Evolutionary conservation across 805 yeast genomes (phyloP).

Genomic region (Monosporozyma servazzii): DNA sequence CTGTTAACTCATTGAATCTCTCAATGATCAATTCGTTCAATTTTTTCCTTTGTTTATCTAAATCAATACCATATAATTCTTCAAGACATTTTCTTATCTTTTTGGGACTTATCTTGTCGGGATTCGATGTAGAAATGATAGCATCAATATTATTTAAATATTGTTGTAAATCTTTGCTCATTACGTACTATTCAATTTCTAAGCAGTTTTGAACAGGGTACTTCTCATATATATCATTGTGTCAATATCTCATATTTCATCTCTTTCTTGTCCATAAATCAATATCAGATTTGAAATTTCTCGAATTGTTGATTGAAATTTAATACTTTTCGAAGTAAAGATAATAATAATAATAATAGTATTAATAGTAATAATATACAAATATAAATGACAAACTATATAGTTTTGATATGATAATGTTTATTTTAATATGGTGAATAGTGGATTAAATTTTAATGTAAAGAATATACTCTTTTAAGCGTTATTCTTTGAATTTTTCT

Average conservation of each 20-base stretch:
- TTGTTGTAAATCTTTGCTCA: constrained; percentile 12
- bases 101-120: constrained; percentile 62
- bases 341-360: too few relatives aligned
- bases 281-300: too few relatives aligned
- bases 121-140: constrained; percentile 59
- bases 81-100: constrained; percentile 64
- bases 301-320: too few relatives aligned
- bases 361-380: neutral
- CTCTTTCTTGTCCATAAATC: too few relatives aligned
- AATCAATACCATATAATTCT: constrained; percentile 51
- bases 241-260: too few relatives aligned
- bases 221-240: too few relatives aligned
- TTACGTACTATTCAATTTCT: neutral
- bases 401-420: too few relatives aligned
- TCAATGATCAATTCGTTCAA: constrained; percentile 53
- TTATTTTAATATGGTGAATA: too few relatives aligned
- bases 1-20: constrained; percentile 43
- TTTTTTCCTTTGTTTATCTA: constrained; percentile 42
- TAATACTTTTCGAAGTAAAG: too few relatives aligned
- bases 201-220: too few relatives aligned
- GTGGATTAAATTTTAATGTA: neutral
- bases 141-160: constrained; percentile 54
- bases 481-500: constrained; percentile 53
- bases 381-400: neutral
- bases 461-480: too few relatives aligned